Conservation (phyloP, 1,139 yeast genomes). For the Geotrichum phurueaensis region DNA sequence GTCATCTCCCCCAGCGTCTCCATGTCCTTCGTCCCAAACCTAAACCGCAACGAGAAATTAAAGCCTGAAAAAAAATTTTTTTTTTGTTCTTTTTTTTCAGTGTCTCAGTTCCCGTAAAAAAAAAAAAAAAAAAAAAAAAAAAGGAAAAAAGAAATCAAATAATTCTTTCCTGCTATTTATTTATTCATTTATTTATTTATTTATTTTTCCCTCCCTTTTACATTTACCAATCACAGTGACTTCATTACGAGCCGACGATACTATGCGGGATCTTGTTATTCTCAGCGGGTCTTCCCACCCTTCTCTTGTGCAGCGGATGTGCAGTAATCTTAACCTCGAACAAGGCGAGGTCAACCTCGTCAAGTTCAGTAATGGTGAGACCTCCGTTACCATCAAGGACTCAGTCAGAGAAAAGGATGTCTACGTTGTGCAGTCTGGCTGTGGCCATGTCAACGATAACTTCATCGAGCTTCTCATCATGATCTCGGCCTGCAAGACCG, state of each 20-base stretch:
- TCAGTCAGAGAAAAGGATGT: slow-evolving; percentile 93
- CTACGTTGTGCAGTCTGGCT: slow-evolving; percentile 64
- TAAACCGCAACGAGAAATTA: background rate
- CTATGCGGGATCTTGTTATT: slow-evolving; percentile 70
- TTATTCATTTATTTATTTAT: too few species aligned
- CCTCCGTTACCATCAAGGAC: slow-evolving; percentile 74
- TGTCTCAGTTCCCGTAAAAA: background rate
- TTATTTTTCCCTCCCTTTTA: background rate
- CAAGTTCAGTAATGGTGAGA: slow-evolving; percentile 80
- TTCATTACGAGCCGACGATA: background rate
- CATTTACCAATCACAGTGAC: background rate
- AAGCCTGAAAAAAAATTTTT: background rate
- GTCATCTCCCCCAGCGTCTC: background rate
- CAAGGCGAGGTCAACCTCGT: slow-evolving; percentile 51
- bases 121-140: background rate
- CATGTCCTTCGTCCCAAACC: background rate
- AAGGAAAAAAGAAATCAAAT: background rate
- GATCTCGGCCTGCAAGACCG: slow-evolving; percentile 92
- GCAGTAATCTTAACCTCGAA: slow-evolving; percentile 56
- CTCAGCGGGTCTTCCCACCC: slow-evolving; percentile 76
- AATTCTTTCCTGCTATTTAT: background rate
- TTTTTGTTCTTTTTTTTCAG: background rate
- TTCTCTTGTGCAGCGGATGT: slow-evolving; percentile 53
- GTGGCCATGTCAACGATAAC: slow-evolving; percentile 88
- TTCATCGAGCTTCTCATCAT: slow-evolving; percentile 82